phyloP scores from a whole-genome alignment of 495 filamentous ascomycete genomes.

The Penicillium tannophilum region DNA sequence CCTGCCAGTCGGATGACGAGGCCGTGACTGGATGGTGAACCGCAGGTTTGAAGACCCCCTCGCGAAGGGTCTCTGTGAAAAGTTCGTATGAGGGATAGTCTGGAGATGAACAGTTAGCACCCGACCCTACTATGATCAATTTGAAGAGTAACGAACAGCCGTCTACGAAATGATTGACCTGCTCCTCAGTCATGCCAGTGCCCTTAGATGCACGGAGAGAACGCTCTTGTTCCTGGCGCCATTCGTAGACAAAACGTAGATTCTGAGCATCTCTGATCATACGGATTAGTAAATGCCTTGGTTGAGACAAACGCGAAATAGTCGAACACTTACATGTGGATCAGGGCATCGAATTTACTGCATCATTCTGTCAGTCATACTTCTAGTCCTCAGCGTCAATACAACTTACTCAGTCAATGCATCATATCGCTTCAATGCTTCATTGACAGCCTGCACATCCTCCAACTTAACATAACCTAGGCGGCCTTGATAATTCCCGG shows the following conservation, averaged over 20 bases:
- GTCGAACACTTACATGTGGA: conserved; percentile 67
- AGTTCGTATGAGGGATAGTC: conserved; percentile 73
- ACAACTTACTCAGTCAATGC: conserved; percentile 61
- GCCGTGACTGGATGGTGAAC: conserved; percentile 14
- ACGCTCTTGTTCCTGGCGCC: conserved; percentile 82
- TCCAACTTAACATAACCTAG: conserved; percentile 63
- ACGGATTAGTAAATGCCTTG: conserved; percentile 4
- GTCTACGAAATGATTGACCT: conserved; percentile 67
- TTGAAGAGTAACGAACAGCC: conserved; percentile 53
- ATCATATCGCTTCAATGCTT: conserved; percentile 69
- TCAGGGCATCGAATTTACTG: conserved; percentile 73
- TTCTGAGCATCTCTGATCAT: conserved; percentile 73
- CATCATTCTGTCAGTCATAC: conserved; percentile 16
- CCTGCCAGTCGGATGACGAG: conserved; percentile 43
- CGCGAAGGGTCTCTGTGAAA: conserved; percentile 66
- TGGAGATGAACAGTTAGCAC: conserved; percentile 18
- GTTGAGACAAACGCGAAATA: background rate
- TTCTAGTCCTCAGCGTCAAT: background rate
- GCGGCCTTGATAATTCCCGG: conserved; percentile 43
- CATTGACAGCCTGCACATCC: conserved; percentile 74
- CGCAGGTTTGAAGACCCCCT: conserved; percentile 58
- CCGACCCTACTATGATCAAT: background rate
- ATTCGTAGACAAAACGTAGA: conserved; percentile 77
- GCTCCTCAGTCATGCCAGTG: conserved; percentile 75
- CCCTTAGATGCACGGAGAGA: conserved; percentile 64